These are phyloP conservation scores for Aureobasidium sp. DNA, from an alignment of 2,329 filamentous ascomycete genomes.

Conservation along the genomic window DNA sequence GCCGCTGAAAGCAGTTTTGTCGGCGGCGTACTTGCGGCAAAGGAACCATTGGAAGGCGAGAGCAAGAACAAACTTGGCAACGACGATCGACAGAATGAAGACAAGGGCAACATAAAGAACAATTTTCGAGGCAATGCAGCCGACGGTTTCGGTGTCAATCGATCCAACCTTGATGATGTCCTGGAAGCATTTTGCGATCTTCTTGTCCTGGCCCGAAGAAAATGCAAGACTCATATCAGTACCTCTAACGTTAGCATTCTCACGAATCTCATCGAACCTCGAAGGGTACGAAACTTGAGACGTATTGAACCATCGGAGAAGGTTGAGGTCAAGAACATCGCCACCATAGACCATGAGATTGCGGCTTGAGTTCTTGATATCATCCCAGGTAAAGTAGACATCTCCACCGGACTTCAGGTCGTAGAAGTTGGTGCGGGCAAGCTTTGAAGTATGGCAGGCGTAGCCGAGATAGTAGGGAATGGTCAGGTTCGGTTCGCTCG, in stretches of 20 bases:
- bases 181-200: slow-evolving; percentile 76
- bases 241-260: slow-evolving; percentile 65
- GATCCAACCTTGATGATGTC: slow-evolving; percentile 94
- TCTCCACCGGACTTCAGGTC: slow-evolving; percentile 64
- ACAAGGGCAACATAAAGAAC: slow-evolving; percentile 89
- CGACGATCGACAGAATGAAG: slow-evolving; percentile 85
- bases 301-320: slow-evolving; percentile 84
- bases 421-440: slow-evolving; percentile 69
- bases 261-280: slow-evolving; percentile 72
- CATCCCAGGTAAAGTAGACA: slow-evolving; percentile 94
- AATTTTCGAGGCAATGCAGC: slow-evolving; percentile 94
- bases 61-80: slow-evolving; percentile 80
- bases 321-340: slow-evolving; percentile 81
- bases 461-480: slow-evolving; percentile 75
- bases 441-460: slow-evolving; percentile 72
- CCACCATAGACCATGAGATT: slow-evolving; percentile 94
- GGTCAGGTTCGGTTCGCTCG: slow-evolving; percentile 66
- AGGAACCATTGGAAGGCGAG: slow-evolving; percentile 96
- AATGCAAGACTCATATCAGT: slow-evolving; percentile 86
- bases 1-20: slow-evolving; percentile 75
- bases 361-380: slow-evolving; percentile 78
- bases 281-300: slow-evolving; percentile 68
- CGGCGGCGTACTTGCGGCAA: slow-evolving; percentile 73
- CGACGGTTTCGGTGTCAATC: slow-evolving; percentile 91
- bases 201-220: slow-evolving; percentile 70